A percentile compares a stretch with the other conserved stretches of the same genome.
Evolutionary conservation across 179 eudicot species (phyloP).

Genomic region (Pouteria campechiana): DNA sequence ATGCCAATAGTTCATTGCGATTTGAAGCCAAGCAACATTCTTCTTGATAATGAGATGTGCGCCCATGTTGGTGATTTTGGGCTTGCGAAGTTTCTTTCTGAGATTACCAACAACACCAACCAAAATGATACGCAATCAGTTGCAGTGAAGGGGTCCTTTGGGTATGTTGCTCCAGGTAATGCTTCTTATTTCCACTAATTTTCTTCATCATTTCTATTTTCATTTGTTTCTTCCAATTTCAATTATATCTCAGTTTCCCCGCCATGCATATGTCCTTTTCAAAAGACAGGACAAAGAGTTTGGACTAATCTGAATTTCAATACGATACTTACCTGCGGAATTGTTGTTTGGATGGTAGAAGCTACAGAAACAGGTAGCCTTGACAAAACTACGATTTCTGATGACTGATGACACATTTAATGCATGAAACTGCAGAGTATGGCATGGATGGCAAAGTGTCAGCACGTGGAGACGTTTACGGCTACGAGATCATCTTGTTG

Average conservation of each 20-base stretch:
- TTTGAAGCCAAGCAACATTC: constrained; percentile 21
- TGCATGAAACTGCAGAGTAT: constrained; percentile 5
- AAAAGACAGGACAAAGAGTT: too few relatives aligned
- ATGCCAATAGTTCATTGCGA: constrained; percentile 17
- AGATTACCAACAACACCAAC: too few relatives aligned
- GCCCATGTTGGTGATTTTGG: constrained; percentile 25
- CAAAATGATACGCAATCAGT: constrained; percentile 2
- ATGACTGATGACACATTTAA: too few relatives aligned
- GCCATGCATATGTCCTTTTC: too few relatives aligned
- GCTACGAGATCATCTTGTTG: constrained; percentile 6
- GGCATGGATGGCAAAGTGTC: constrained; percentile 1
- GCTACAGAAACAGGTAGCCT: too few relatives aligned
- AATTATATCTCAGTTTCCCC: too few relatives aligned
- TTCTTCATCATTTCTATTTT: not conserved
- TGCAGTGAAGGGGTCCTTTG: constrained; percentile 22
- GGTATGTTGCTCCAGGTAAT: constrained; percentile 26
- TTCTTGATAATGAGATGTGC: constrained; percentile 13
- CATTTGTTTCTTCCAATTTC: too few relatives aligned
- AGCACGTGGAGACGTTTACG: constrained; percentile 6
- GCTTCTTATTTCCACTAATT: not conserved
- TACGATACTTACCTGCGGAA: too few relatives aligned
- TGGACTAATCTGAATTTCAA: too few relatives aligned
- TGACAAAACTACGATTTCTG: too few relatives aligned
- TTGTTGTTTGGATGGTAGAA: too few relatives aligned
- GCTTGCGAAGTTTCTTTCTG: constrained; percentile 10